Base-by-base conservation (phyloP, 108 stramenopile species). In the Cyclotella choctawhatcheeana region DNA sequence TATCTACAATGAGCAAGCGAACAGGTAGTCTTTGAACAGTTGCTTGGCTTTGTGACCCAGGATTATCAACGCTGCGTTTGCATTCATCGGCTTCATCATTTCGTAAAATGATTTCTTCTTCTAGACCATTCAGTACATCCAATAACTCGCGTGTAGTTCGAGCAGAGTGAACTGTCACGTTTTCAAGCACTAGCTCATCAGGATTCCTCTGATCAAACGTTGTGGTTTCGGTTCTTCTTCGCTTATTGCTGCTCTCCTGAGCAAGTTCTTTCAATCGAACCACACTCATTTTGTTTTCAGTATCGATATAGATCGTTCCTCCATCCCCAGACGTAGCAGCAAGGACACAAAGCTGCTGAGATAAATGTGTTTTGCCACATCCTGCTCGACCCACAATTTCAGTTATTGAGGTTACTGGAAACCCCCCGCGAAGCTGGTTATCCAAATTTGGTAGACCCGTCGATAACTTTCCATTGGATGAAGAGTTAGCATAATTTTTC, bases 361-460 rank as follows among this genome's bases (percentile, higher is more conserved):
- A 86, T 25, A 93, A 67, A 44, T 93, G 92, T 5, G 91, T 91
- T 76, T 95, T 95, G 16, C 94, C 92, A 1, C 73, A 79, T 18
- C 92, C 90, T 7, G 94, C 86, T 37, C 78, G 44, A 18, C 94
- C 94, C 0, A 89, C 85, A 18, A 95, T 10, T 74, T 95, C 94
- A 33, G 88, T 83, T 18, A 95, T 64, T 40, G 81, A 81, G 2
- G 85, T 82, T 13, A 88, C 33, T 1, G 87, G 87, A 71, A 95
- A 67, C 10, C 91, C 91, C 12, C 91, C 91, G 14, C 29, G 30
- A 20, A 85, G 82, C 44, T 62, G 77, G 34, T 25, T 22, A 74
- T 95, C 94, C 4, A 95, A 64, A 7, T 85, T 70, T 34, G 70
- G 33, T 32, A 90, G 44, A 18, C 86, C 89, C 13, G 90, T 86